Base-by-base conservation (phyloP, 306 rosid species). In the Alnus rubra region DNA sequence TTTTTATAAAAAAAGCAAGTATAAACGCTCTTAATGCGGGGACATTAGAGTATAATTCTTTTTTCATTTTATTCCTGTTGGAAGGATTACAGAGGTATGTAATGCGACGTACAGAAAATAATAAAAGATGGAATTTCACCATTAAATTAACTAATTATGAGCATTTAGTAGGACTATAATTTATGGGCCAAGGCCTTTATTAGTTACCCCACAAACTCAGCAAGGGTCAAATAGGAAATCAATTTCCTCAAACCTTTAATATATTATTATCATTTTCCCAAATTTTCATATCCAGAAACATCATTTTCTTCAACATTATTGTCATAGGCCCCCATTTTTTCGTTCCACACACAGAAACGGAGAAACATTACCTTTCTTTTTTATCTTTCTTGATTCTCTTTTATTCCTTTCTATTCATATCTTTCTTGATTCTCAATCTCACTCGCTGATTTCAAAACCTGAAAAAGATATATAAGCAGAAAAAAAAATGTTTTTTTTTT, bases 361-460 rank as follows among this genome's bases (percentile, higher is more conserved):
- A 39, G 28, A 35, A 39, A 39, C 5, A 39, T 39, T 4, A 39
- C 44, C 39, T 39, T 39, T 39, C 5, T 39, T 39, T 39, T 39
- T 3, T 39, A 33, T 33, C 37, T 33, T 33, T 33, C 37, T 23
- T 35, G 3, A 35, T 35, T 37, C 4, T 37, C 39, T 0, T 4
- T 37, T 37, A 2, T 1, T 0, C 39, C 39, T 1, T 37, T 37
- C 4, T 37, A 37, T 37, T 39, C 42, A 23, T 23, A 23, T 23
- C 28, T 55, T 60, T 7, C 30, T 15, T 50, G 7, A 44, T 69
- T 76, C 78, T 35, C 64, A n/a, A 78, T 82, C 76, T 67, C 74
- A 50, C 74, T 58, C 50, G 11, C 39, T 49, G 44, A 23, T 13
- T 49, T 12, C 14, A 18, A 47, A 4, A 65, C 44, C 49, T 5